Conservation (phyloP, 257 asterid species). For the Solanum piurae region DNA sequence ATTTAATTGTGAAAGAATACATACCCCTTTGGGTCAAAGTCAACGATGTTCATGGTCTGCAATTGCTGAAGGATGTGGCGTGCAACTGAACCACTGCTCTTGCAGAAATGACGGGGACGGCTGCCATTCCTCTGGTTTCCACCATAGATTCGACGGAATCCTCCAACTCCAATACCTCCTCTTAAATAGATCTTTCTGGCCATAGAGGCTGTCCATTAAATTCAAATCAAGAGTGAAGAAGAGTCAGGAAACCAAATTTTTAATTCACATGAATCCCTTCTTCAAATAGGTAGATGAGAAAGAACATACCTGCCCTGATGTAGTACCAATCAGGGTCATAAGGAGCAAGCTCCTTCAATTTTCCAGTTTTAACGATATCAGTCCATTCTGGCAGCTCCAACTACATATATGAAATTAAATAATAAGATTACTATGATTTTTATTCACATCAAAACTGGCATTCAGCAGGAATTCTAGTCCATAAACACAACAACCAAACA, state of each 20-base stretch:
- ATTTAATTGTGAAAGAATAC: neutral
- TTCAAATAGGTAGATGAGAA: too few species aligned
- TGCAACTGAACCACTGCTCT: slow-evolving; percentile 87
- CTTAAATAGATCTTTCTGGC: slow-evolving; percentile 86
- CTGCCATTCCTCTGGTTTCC: slow-evolving; percentile 97
- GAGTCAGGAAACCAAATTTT: neutral
- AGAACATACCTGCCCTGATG: slow-evolving; percentile 67
- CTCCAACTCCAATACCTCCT: slow-evolving; percentile 91
- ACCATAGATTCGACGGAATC: slow-evolving; percentile 78
- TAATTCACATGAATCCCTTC: neutral
- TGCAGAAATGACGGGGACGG: slow-evolving; percentile 81
- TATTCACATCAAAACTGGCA: neutral
- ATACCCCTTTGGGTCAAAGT: slow-evolving; percentile 73
- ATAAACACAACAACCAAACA: neutral
- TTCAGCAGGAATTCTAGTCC: neutral
- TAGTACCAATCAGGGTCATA: slow-evolving; percentile 97
- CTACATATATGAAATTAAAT: slow-evolving; percentile 9
- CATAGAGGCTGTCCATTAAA: slow-evolving; percentile 60
- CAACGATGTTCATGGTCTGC: slow-evolving; percentile 66
- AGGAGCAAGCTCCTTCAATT: slow-evolving; percentile 80
- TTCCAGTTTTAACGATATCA: slow-evolving; percentile 85
- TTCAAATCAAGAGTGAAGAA: neutral
- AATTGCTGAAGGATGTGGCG: slow-evolving; percentile 85
- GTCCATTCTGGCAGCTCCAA: slow-evolving; percentile 96
- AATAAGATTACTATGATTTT: neutral